Evolutionary conservation across 2,329 filamentous ascomycete species (phyloP), one percentile per base, ranked within the genome.

Genomic region (Juglanconis sp.): DNA sequence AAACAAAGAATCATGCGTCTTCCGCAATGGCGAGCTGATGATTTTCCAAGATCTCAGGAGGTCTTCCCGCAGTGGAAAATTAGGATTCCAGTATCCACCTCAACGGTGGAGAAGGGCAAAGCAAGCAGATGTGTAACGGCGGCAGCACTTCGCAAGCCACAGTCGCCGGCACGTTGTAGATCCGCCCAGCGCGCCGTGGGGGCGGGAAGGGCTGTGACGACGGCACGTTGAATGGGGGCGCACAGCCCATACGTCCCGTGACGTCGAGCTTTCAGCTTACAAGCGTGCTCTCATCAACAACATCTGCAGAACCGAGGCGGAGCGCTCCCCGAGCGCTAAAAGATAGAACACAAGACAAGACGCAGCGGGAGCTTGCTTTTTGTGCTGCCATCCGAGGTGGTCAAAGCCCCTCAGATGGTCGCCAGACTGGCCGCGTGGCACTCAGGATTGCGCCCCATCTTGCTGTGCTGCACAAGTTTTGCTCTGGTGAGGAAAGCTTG

Each of bases 331-430:
- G 52, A 52, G 50, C 40, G 53, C 53, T 17, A 47, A 15, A 24
- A 30, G 8, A 38, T 44, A 15, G 55, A 13, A 50, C 52, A 54
- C 52, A 11, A 35, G 40, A 35, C 17, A 30, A 6, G 13, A 46
- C 32, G 47, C 53, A 49, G 52, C 61, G 61, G 61, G 32, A 47
- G 53, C 57, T 59, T 63, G 57, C 57, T 52, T 60, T 24, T 57
- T 51, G 58, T 61, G 54, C 32, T 49, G 34, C 57, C 58, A 36
- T 46, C 7, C 30, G 30, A n/a, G 48, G 34, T 54, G 38, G 50
- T 52, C 57, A 60, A 15, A 54, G 34, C 48, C 44, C 49, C 53
- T 54, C 40, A 54, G 17, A 38, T 47, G 50, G 61, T 40, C 54
- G 36, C 35, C 47, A 17, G 40, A 35, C 47, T 40, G 57, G 61